Evolutionary conservation across 169 alveolate genomes (phyloP).

Genomic region (Cytauxzoon felis): DNA sequence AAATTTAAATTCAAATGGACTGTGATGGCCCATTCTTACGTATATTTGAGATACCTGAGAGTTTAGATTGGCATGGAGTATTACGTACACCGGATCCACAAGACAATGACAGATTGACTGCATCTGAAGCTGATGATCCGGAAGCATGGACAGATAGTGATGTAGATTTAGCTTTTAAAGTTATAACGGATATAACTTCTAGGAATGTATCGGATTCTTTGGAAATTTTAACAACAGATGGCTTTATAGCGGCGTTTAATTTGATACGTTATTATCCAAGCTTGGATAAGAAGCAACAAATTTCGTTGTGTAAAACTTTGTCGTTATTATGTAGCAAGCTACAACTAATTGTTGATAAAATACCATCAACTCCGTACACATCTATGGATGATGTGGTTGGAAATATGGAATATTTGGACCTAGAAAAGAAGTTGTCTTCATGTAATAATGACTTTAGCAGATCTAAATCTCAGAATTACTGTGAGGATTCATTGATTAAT

Average conservation of each 20-base stretch:
- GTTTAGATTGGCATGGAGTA: conserved; percentile 51
- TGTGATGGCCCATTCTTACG: background rate
- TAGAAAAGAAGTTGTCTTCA: conserved; percentile 12
- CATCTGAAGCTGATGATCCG: conserved; percentile 61
- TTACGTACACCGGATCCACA: conserved; percentile 62
- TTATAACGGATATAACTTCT: conserved; percentile 9
- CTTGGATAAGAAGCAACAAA: conserved; percentile 29
- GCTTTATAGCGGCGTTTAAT: conserved; percentile 45
- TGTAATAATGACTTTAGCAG: background rate
- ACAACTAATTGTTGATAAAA: conserved; percentile 31
- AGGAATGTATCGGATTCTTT: conserved; percentile 32
- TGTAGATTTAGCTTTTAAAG: conserved; percentile 14
- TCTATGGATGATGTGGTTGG: conserved; percentile 13
- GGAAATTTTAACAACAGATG: conserved; percentile 22
- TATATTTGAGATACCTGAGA: conserved; percentile 57
- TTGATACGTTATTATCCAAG: conserved; percentile 33
- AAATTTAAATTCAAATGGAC: conserved; percentile 20
- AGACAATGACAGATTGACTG: conserved; percentile 32
- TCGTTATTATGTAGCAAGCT: conserved; percentile 12
- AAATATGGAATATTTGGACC: conserved; percentile 17
- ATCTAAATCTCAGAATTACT: too few relatives aligned
- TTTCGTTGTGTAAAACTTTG: conserved; percentile 21
- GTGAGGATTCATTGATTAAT: conserved; percentile 1
- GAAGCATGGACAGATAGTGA: conserved; percentile 54
- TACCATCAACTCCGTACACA: conserved; percentile 53